These are phyloP conservation scores for Geranomyces michiganensis DNA, from an alignment of 192 early-diverging fungal genomes.

Conservation along the genomic window DNA sequence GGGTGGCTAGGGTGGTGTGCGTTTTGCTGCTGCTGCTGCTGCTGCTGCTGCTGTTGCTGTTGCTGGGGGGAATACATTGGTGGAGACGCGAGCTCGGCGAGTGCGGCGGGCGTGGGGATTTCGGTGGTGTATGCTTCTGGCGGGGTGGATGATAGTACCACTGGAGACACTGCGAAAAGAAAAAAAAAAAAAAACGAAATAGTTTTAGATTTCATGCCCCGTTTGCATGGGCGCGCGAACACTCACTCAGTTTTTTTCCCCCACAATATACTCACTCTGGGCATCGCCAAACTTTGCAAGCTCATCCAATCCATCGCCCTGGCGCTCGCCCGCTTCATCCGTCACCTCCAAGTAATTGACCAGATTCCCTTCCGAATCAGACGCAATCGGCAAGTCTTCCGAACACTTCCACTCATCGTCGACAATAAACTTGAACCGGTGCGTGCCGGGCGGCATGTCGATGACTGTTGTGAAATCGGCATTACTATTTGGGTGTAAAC, in stretches of 20 bases:
- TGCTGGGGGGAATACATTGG: not conserved
- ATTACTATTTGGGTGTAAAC: constrained; percentile 50
- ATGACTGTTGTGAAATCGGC: constrained; percentile 81
- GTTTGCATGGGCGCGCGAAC: not conserved
- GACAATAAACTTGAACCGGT: constrained; percentile 97
- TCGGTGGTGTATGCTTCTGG: constrained; percentile 63
- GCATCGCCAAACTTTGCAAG: constrained; percentile 28
- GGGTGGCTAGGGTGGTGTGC: constrained; percentile 46
- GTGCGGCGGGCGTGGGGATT: constrained; percentile 48
- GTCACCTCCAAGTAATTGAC: constrained; percentile 92
- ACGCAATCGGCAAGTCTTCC: constrained; percentile 84
- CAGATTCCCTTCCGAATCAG: constrained; percentile 92
- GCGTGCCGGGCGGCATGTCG: constrained; percentile 90
- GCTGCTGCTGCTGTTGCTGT: constrained; percentile 10
- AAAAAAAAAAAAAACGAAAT: not conserved
- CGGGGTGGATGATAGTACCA: constrained; percentile 55
- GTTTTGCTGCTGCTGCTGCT: constrained; percentile 9
- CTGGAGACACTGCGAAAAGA: constrained; percentile 13
- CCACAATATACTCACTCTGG: not conserved
- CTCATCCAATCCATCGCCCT: constrained; percentile 52
- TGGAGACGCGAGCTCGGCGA: not conserved
- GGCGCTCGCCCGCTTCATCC: constrained; percentile 71
- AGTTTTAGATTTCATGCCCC: too few relatives aligned
- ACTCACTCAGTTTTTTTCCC: not conserved
- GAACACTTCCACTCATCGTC: constrained; percentile 98